Evolutionary conservation across 2,329 filamentous ascomycete species (phyloP).

Genomic region (Corniculantispora saksenae): DNA sequence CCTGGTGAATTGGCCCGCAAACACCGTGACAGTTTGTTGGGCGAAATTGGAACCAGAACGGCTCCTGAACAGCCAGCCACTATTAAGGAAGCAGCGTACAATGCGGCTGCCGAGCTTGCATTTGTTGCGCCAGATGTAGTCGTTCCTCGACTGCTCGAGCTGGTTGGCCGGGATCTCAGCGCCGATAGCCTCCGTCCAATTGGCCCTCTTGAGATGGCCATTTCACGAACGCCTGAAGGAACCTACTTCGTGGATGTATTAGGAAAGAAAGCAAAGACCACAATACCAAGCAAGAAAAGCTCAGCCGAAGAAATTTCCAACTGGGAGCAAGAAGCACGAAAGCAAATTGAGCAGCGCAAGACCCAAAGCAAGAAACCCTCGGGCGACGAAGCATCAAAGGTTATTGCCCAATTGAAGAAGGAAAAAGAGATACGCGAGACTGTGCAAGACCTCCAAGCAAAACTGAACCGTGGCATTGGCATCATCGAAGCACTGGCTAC

Average conservation of each 20-base stretch:
- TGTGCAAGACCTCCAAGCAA: slow-evolving; percentile 69
- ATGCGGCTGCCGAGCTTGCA: slow-evolving; percentile 84
- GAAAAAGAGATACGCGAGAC: slow-evolving; percentile 76
- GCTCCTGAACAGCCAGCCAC: slow-evolving; percentile 40
- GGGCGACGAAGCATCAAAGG: slow-evolving; percentile 83
- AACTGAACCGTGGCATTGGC: slow-evolving; percentile 78
- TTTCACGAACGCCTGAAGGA: slow-evolving; percentile 87
- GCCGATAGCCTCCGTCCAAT: slow-evolving; percentile 68
- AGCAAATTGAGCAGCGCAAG: slow-evolving; percentile 89
- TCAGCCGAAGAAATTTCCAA: slow-evolving; percentile 96
- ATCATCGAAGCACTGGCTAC: slow-evolving; percentile 80
- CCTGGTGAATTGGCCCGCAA: slow-evolving; percentile 74
- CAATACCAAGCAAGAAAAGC: slow-evolving; percentile 78
- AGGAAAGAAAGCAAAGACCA: slow-evolving; percentile 72
- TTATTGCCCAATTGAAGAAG: slow-evolving; percentile 87
- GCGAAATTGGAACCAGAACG: slow-evolving; percentile 61
- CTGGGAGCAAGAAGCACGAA: slow-evolving; percentile 91
- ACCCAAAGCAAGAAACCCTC: slow-evolving; percentile 89
- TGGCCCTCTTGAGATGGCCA: slow-evolving; percentile 86
- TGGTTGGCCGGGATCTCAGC: slow-evolving; percentile 74
- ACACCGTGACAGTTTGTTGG: slow-evolving; percentile 64
- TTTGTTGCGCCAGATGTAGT: slow-evolving; percentile 88
- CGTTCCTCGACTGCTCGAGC: slow-evolving; percentile 71
- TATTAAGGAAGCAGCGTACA: slow-evolving; percentile 72
- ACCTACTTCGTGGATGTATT: slow-evolving; percentile 89